Evolutionary conservation across 2,329 filamentous ascomycete species (phyloP).

Genomic region (Aspergillus latus): DNA sequence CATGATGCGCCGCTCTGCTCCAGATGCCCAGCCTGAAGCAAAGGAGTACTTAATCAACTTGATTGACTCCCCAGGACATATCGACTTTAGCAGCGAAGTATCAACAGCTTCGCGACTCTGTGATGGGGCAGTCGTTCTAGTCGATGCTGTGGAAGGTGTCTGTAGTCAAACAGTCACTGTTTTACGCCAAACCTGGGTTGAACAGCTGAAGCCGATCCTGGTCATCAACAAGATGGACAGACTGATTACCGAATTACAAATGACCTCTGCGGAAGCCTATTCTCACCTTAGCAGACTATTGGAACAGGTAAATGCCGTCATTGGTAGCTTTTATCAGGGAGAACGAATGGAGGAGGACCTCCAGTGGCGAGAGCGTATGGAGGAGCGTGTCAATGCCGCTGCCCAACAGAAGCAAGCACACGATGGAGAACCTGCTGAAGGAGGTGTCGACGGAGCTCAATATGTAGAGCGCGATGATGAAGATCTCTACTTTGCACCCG

Average conservation of each 20-base stretch:
- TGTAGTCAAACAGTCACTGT: conserved; percentile 99
- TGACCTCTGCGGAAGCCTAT: conserved; percentile 88
- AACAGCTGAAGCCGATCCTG: conserved; percentile 89
- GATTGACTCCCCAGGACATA: conserved; percentile 96
- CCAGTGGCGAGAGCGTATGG: conserved; percentile 90
- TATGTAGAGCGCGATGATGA: conserved; percentile 94
- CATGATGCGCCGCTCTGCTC: conserved; percentile 72
- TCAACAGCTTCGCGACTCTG: conserved; percentile 92
- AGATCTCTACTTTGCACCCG: conserved; percentile 95
- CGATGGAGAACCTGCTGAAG: conserved; percentile 51
- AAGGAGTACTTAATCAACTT: conserved; percentile 96
- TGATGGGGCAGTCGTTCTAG: conserved; percentile 89
- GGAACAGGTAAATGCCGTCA: conserved; percentile 94
- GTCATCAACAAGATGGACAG: conserved; percentile 99
- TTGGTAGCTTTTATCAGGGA: conserved; percentile 96
- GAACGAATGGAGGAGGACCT: conserved; percentile 98
- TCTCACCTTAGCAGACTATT: conserved; percentile 83
- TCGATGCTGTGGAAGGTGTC: conserved; percentile 95
- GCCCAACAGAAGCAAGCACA: conserved; percentile 50
- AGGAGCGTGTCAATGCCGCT: conserved; percentile 75
- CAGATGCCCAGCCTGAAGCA: conserved; percentile 66
- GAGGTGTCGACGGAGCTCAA: conserved; percentile 52
- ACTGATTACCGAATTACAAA: conserved; percentile 87
- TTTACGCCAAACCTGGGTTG: conserved; percentile 88
- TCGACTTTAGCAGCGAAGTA: conserved; percentile 98